These are phyloP conservation scores for Inga leiocalycina DNA, from an alignment of 306 rosid species.

Conservation along the genomic window DNA sequence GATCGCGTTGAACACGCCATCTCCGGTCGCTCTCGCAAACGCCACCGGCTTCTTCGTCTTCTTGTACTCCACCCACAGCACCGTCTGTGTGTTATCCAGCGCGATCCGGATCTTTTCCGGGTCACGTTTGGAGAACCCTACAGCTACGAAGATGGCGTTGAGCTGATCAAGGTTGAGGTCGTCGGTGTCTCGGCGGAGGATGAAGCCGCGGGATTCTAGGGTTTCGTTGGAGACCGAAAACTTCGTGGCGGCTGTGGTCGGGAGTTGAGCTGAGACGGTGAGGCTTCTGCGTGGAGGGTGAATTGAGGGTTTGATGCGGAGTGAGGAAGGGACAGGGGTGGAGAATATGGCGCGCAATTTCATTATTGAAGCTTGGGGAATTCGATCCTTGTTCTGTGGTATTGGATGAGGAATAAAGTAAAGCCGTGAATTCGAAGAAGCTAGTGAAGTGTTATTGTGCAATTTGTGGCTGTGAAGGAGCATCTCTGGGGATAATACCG, in stretches of 20 bases:
- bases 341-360: constrained; percentile 58
- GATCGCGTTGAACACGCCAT: constrained; percentile 90
- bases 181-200: constrained; percentile 56
- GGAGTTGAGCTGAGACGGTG: constrained; percentile 42
- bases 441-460: background rate
- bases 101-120: constrained; percentile 69
- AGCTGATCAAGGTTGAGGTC: constrained; percentile 71
- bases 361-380: constrained; percentile 35
- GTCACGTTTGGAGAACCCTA: constrained; percentile 84
- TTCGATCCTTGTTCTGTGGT: background rate
- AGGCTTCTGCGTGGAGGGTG: constrained; percentile 37
- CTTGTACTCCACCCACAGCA: constrained; percentile 74
- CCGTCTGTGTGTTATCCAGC: constrained; percentile 69
- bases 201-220: constrained; percentile 74
- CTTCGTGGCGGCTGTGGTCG: background rate
- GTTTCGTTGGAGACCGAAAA: constrained; percentile 61
- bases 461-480: constrained; percentile 20
- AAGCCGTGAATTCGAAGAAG: background rate
- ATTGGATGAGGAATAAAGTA: background rate
- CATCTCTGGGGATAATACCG: constrained; percentile 28
- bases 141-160: constrained; percentile 79
- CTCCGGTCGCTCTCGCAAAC: constrained; percentile 90
- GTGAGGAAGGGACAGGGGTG: constrained; percentile 37
- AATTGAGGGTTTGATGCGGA: background rate
- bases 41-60: constrained; percentile 71